Conservation (phyloP, 139 green algal genomes). For the Chlamydomonas incerta region DNA sequence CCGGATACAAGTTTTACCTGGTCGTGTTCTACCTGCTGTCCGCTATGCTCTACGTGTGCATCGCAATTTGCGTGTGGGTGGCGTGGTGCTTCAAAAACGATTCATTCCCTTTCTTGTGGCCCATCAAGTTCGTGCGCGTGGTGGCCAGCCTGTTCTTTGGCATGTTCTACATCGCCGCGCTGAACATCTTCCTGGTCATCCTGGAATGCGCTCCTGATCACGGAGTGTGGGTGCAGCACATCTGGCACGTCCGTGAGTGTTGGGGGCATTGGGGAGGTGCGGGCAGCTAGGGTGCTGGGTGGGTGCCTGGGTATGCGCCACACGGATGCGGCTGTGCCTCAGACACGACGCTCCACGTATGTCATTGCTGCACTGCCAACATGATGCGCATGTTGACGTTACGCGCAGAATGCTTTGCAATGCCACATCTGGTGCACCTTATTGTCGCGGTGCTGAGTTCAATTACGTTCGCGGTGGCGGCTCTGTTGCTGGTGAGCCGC, state of each 20-base stretch:
- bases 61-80: slow-evolving; percentile 65
- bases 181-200: slow-evolving; percentile 64
- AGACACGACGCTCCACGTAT: too few relatives aligned
- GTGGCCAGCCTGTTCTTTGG: slow-evolving; percentile 65
- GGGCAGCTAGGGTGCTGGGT: too few relatives aligned
- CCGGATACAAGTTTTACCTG: slow-evolving; percentile 59
- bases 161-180: slow-evolving; percentile 63
- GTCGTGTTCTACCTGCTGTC: slow-evolving; percentile 62
- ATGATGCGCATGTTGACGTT: too few relatives aligned
- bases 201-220: slow-evolving; percentile 38
- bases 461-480: slow-evolving; percentile 49
- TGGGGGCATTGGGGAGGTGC: too few relatives aligned
- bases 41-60: slow-evolving; percentile 49
- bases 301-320: too few relatives aligned
- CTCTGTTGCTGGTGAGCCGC: slow-evolving; percentile 59
- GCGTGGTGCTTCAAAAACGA: slow-evolving; percentile 67
- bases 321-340: too few relatives aligned
- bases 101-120: slow-evolving; percentile 65
- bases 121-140: slow-evolving; percentile 68
- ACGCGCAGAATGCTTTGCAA: slow-evolving; percentile 49
- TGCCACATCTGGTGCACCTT: slow-evolving; percentile 55
- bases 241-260: slow-evolving; percentile 41
- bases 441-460: slow-evolving; percentile 41
- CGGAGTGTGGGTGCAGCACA: slow-evolving; percentile 47
- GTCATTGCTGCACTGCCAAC: too few relatives aligned